Evolutionary conservation across 441 rosid genomes (phyloP), one percentile per base, ranked within the genome.

Genomic region (Euphorbia corollata): DNA sequence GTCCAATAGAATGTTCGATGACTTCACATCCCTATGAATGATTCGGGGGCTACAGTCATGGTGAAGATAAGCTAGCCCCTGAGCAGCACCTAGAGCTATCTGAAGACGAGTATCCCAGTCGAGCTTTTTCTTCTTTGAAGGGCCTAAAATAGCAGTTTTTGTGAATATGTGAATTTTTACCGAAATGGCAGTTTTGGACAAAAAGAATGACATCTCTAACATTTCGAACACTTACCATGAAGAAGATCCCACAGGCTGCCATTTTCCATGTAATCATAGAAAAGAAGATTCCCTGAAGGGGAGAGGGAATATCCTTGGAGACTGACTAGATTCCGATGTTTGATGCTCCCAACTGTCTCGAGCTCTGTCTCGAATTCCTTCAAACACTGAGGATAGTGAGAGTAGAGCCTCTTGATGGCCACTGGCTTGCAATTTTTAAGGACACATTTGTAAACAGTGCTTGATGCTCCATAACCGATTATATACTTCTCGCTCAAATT

Each of bases 211-310:
- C n/a, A n/a, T n/a, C n/a, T n/a, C n/a, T n/a, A n/a, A n/a, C n/a
- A n/a, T n/a, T n/a, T n/a, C n/a, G n/a, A n/a, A n/a, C n/a, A n/a
- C 84, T 69, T 63, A 89, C 99, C 96, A 65, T 94, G 99, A 68
- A 91, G 97, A 64, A 85, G 85, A 86, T 91, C 98, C 96, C 96
- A 91, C 57, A 94, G 96, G 77, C 98, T 94, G 64, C 99, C 99
- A 71, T 85, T 94, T 39, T 94, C 99, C 98, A 94, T 89, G 66
- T 86, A 94, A 73, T 94, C 99, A 60, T 94, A 94, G 80, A 94
- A 94, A 27, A 94, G 90, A 77, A 94, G 97, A 72, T 89, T 87
- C 27, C 98, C 97, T 4, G 80, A 77, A 27, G 87, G 83, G 15
- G 99, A 91, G 38, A 94, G 73, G 2, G 99, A 88, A 74, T 87